Evolutionary conservation across 2,329 filamentous ascomycete species (phyloP).

Genomic region (Drechslerella stenobrocha): DNA sequence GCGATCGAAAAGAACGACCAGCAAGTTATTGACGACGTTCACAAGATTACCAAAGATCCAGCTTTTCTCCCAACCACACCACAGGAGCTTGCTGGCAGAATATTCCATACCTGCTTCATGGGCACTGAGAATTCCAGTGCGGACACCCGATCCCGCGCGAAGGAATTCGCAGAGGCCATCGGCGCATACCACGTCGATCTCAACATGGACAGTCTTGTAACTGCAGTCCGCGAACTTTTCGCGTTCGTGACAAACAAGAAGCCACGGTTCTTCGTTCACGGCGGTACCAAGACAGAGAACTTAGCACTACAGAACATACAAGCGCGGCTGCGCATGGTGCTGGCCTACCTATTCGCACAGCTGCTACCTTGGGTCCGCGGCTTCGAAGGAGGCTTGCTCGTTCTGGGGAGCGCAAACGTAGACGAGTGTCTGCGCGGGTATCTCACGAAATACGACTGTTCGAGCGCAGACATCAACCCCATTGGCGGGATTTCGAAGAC

Average conservation of each 20-base stretch:
- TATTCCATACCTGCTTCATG: conserved; percentile 71
- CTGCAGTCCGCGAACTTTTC: conserved; percentile 65
- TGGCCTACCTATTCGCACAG: conserved; percentile 67
- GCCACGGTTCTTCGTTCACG: conserved; percentile 62
- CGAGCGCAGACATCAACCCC: conserved; percentile 65
- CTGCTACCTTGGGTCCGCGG: conserved; percentile 65
- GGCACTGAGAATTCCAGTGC: conserved; percentile 69
- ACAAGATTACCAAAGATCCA: conserved; percentile 59
- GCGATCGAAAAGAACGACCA: conserved; percentile 60
- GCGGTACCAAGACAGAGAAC: conserved; percentile 66
- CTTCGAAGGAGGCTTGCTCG: conserved; percentile 65
- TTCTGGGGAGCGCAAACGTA: conserved; percentile 70
- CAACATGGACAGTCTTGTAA: conserved; percentile 71
- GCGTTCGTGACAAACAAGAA: conserved; percentile 59
- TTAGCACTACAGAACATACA: conserved; percentile 70
- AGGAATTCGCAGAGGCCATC: conserved; percentile 60
- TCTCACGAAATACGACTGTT: conserved; percentile 71
- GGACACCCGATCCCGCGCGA: conserved; percentile 66
- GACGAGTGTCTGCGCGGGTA: conserved; percentile 62
- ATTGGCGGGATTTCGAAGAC: conserved; percentile 67
- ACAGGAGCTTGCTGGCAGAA: conserved; percentile 63
- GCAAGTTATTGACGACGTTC: conserved; percentile 62
- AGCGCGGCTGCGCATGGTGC: conserved; percentile 68
- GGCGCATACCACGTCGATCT: conserved; percentile 73
- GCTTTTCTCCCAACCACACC: conserved; percentile 61